phyloP scores from a whole-genome alignment of 768 basidiomycete species.

The Cyclocybe aegerita region DNA sequence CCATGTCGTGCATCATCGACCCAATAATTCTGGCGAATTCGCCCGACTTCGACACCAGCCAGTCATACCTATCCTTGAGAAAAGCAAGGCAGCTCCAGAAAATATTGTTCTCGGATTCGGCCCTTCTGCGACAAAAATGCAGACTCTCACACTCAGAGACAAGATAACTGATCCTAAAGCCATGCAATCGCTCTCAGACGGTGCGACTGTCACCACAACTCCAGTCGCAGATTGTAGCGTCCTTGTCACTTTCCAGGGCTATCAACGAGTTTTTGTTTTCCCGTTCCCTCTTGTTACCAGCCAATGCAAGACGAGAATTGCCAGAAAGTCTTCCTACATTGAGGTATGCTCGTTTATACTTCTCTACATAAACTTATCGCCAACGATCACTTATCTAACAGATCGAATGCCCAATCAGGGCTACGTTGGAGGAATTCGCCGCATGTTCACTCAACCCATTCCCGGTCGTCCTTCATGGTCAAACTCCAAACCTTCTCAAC shows the following conservation, averaged over 20 bases:
- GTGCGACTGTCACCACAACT: conserved; percentile 17
- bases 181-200: conserved; percentile 17
- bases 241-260: conserved; percentile 24
- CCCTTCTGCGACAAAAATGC: conserved; percentile 4
- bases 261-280: conserved; percentile 29
- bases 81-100: not conserved
- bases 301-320: conserved; percentile 41
- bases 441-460: conserved; percentile 26
- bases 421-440: conserved; percentile 11
- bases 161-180: conserved; percentile 18
- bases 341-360: conserved; percentile 30
- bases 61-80: not conserved
- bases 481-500: conserved; percentile 21
- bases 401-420: conserved; percentile 25
- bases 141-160: conserved; percentile 18
- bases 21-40: conserved; percentile 18
- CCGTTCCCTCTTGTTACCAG: conserved; percentile 43
- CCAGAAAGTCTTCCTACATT: conserved; percentile 54
- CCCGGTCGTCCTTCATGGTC: conserved; percentile 17
- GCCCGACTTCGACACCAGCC: conserved; percentile 5
- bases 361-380: conserved; percentile 18
- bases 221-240: conserved; percentile 33
- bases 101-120: conserved; percentile 12
- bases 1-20: conserved; percentile 28
- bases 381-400: conserved; percentile 7